A percentile compares a stretch with the other conserved stretches of the same genome.
Evolutionary conservation across 192 early-diverging fungal genomes (phyloP).

Genomic region (Podila clonocystis): DNA sequence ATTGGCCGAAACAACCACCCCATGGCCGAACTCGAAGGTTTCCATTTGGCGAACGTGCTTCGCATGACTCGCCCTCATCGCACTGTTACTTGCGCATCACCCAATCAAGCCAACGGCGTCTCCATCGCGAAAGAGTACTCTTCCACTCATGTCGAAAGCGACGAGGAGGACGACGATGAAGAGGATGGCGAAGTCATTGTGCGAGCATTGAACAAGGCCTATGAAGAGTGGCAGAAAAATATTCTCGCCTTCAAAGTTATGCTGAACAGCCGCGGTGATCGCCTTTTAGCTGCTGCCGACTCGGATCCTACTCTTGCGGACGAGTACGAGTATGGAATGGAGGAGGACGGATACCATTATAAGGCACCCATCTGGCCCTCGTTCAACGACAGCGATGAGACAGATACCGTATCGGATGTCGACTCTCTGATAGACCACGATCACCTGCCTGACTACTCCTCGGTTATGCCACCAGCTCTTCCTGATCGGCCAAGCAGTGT

Average conservation of each 20-base stretch:
- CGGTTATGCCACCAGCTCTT: slow-evolving; percentile 2
- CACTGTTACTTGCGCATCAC: too few relatives aligned
- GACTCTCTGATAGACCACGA: slow-evolving; percentile 14
- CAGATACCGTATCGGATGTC: slow-evolving; percentile 36
- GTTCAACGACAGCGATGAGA: slow-evolving; percentile 43
- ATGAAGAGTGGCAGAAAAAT: slow-evolving; percentile 29
- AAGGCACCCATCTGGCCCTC: slow-evolving; percentile 38
- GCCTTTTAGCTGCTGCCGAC: slow-evolving; percentile 11
- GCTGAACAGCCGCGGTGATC: slow-evolving; percentile 1
- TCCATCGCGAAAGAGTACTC: neutral
- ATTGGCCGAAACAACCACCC: too few relatives aligned
- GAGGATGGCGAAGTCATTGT: slow-evolving; percentile 19
- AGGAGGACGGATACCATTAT: slow-evolving; percentile 26
- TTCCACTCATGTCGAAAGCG: neutral
- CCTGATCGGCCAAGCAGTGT: neutral
- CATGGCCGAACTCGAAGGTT: slow-evolving; percentile 36
- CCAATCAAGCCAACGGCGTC: neutral
- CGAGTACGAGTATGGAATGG: slow-evolving; percentile 49
- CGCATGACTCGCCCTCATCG: slow-evolving; percentile 23
- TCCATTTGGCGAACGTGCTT: slow-evolving; percentile 45
- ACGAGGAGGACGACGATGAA: slow-evolving; percentile 21
- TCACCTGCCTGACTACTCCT: slow-evolving; percentile 7
- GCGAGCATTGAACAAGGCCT: slow-evolving; percentile 30
- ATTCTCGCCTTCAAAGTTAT: slow-evolving; percentile 31
- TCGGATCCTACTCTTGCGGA: slow-evolving; percentile 33